Evolutionary conservation across 1,284 basidiomycete genomes (phyloP), one percentile per base, ranked within the genome.

Genomic region (Rhodotorula sp.): DNA sequence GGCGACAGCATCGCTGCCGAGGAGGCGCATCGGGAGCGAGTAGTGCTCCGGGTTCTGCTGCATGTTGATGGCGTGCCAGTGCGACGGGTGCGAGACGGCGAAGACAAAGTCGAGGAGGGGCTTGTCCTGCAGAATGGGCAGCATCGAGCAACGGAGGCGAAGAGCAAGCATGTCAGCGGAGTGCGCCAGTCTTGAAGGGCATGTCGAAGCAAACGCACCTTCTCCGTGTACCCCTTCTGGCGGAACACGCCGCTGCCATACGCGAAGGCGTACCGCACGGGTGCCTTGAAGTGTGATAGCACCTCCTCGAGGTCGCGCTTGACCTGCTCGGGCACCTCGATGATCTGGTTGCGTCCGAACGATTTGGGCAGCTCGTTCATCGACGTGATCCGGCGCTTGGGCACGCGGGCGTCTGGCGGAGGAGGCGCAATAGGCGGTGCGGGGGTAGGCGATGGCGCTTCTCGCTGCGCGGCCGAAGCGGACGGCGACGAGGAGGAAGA

Each of bases 91-190:
- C 0, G 92, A 91, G 53, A 97, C 94, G 0, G 94, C 93, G 79
- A 99, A 90, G 81, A 99, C 88, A 78, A 99, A 95, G 82, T 99
- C 96, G 27, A 97, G 87, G 90, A 99, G 92, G 0, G 93, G 92
- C 57, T 79, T 76, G 55, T 79, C 77, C 73, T 79, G 68, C 41
- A 23, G 50, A 23, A 19, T 5, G 13, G 12, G 19, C 1, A 21
- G 1, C 34, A 17, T 14, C 8, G n/a, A n/a, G n/a, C 25, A 42
- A 34, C 34, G 3, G 34, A 34, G 34, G 34, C 34, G 8, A 3
- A 25, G 10, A 4, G 23, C 9, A 44, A 53, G 4, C 34, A 21
- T n/a, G 27, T n/a, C 23, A 42, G 34, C 61, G 27, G 25, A 8
- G 34, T 49, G 2, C 21, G 16, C n/a, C 16, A 17, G 14, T 17